Conservation (phyloP, 2,329 filamentous ascomycete species). For the Fusarium cyanostomum region DNA sequence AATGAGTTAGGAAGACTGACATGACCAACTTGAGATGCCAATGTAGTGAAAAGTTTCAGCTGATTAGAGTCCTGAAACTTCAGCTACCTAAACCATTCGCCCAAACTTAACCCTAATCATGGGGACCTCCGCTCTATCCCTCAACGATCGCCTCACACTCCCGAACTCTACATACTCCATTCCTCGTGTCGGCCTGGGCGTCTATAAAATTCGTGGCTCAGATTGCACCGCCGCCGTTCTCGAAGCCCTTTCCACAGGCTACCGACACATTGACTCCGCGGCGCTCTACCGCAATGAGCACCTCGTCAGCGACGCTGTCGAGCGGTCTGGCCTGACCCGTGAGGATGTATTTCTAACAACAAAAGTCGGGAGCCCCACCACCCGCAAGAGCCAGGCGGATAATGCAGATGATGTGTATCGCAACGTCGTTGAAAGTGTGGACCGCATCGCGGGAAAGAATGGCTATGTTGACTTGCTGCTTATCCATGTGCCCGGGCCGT, state of each 20-base stretch:
- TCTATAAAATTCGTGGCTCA: slow-evolving; percentile 67
- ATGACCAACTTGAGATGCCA: too few species aligned
- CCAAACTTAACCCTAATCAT: background rate
- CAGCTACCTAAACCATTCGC: background rate
- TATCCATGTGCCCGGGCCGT: slow-evolving; percentile 71
- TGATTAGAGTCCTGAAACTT: too few species aligned
- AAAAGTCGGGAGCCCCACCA: slow-evolving; percentile 67
- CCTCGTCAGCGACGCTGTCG: slow-evolving; percentile 72
- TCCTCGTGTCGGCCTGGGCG: slow-evolving; percentile 75
- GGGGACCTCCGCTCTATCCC: slow-evolving; percentile 11
- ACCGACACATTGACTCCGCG: slow-evolving; percentile 73
- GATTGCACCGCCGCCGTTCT: slow-evolving; percentile 67
- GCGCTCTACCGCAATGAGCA: slow-evolving; percentile 72
- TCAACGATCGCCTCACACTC: slow-evolving; percentile 35
- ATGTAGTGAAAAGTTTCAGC: too few species aligned
- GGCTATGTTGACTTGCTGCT: slow-evolving; percentile 78
- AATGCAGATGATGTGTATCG: slow-evolving; percentile 68
- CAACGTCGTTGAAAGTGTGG: slow-evolving; percentile 68
- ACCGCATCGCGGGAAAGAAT: slow-evolving; percentile 64
- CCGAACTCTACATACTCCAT: slow-evolving; percentile 51
- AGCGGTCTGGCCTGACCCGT: slow-evolving; percentile 63
- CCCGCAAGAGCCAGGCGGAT: background rate
- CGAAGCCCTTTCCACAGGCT: slow-evolving; percentile 65
- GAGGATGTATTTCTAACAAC: slow-evolving; percentile 74
- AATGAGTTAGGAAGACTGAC: too few species aligned